A percentile compares a stretch with the other conserved stretches of the same genome.
Evolutionary conservation across 1,284 basidiomycete genomes (phyloP).

Genomic region (Puccinia horiana): DNA sequence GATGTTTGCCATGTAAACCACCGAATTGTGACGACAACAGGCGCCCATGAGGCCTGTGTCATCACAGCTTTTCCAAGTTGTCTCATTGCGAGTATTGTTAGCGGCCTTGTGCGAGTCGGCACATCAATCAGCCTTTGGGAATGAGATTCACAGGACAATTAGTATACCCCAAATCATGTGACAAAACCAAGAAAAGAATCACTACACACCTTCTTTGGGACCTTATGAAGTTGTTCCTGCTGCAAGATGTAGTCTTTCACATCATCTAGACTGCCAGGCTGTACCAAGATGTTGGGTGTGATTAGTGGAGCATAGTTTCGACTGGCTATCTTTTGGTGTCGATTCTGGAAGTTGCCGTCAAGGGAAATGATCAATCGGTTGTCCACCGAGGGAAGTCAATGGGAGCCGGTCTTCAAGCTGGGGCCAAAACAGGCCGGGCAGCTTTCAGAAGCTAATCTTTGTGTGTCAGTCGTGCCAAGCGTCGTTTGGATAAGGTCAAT

Average conservation of each 20-base stretch:
- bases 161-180: no score
- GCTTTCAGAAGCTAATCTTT: not conserved
- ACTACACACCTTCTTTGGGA: not conserved
- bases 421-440: slow-evolving; percentile 22
- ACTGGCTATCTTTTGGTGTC: not conserved
- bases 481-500: not conserved
- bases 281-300: not conserved
- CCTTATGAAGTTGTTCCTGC: not conserved
- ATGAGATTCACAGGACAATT: not conserved
- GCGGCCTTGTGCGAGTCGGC: slow-evolving; percentile 3
- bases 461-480: not conserved
- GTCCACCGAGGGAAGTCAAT: not conserved
- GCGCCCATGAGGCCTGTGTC: slow-evolving; percentile 16
- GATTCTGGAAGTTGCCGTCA: slow-evolving; percentile 14
- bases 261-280: not conserved
- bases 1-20: not conserved
- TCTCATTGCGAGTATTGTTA: not conserved
- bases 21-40: slow-evolving; percentile 1
- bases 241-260: not conserved
- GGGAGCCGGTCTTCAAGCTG: not conserved
- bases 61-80: slow-evolving; percentile 22
- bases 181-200: not conserved
- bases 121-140: not conserved
- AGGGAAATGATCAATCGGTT: not conserved
- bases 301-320: not conserved